Evolutionary conservation across 352 stramenopile species (phyloP), one percentile per base, ranked within the genome.

Genomic region (Pythium guiyangense): DNA sequence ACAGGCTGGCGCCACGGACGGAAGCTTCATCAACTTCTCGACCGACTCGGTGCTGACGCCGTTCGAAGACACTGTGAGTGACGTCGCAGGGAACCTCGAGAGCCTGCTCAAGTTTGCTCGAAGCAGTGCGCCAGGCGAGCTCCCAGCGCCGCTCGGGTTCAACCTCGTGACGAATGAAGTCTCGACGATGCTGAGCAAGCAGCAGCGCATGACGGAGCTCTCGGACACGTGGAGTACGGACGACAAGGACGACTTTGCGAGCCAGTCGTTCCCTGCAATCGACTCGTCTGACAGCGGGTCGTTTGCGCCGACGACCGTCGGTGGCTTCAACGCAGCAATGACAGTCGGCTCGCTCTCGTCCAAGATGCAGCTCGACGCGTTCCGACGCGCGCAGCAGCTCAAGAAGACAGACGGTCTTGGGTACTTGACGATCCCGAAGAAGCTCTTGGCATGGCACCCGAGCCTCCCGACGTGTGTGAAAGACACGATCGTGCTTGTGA

Each of bases 381-480:
- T 93, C 56, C 69, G 79, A 3, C 53, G 82, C 14, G 84, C 74
- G 4, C 69, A 88, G 44, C 72, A 90, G 66, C 69, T 70, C 43
- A 88, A 88, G 49, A 89, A 86, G 37, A 64, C 49, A 50, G 73
- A 76, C 37, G 73, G 60, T 2, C 69, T 86, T 39, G 82, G 82
- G 9, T 91, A 94, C 47, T 59, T 94, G 12, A 82, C 82, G 26
- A 71, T 96, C 15, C 86, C 86, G 1, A 92, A 90, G 66, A 62
- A 77, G n/a, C 59, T 96, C 49, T 69, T 96, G 3, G 70, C 76
- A 39, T 94, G 84, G 77, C 84, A 96, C 40, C 86, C 86, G 9
- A 92, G 79, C 57, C 63, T 96, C 20, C 79, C 80, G 10, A 62
- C 73, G 34, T 84, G 86, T 8, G 75, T 82, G 11, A 82, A 89